Base-by-base conservation (phyloP, 2,329 filamentous ascomycete species). In the Phialophora chinensis region DNA sequence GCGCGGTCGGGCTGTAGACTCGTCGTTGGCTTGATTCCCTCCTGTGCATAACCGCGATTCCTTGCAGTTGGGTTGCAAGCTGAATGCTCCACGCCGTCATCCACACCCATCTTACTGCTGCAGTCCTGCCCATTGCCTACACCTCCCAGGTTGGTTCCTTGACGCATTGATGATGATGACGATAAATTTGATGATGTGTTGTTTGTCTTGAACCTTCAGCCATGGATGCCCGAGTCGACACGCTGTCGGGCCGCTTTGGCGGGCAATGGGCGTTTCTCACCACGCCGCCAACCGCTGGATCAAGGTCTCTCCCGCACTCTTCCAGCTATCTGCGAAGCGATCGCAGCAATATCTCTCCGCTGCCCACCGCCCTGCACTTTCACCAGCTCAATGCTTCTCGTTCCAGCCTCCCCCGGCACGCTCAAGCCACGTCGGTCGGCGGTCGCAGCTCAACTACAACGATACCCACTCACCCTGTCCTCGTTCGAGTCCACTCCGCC, bases 401-500 rank as follows among this genome's bases (percentile, higher is more conserved):
- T 4, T 72, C 71, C 50, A 72, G 69, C 53, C 59, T 73, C 20
- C 53, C 66, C 23, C 65, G 69, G 58, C 66, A 71, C 59, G 60
- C 53, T 29, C 62, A 66, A 31, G 63, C 68, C 23, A 60, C 68
- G 1, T 73, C 71, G 3, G 64, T 69, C 56, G 71, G 71, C 38
- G 69, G 63, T 27, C 67, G 66, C 49, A 73, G 69, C 55, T 68
- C 69, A n/a, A 69, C 77, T 33, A 75, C 73, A 17, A 61, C 59
- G 17, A 70, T 75, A 57, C 74, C 75, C 53, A 78, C 79, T 33
- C 79, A 80, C 65, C 80, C 80, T 6, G 80, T 82, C 44, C 73
- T 82, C 47, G 78, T 81, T 33, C 75, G 78, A 67, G 75, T 80
- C 20, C 79, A 81, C 70, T 80, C 79, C 52, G 76, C 75, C 54